Percentiles rank a stretch among this genome's conserved stretches.
These are phyloP conservation scores for Magnusiomyces suaveolens DNA, from an alignment of 1,139 yeast species.

Conservation along the genomic window DNA sequence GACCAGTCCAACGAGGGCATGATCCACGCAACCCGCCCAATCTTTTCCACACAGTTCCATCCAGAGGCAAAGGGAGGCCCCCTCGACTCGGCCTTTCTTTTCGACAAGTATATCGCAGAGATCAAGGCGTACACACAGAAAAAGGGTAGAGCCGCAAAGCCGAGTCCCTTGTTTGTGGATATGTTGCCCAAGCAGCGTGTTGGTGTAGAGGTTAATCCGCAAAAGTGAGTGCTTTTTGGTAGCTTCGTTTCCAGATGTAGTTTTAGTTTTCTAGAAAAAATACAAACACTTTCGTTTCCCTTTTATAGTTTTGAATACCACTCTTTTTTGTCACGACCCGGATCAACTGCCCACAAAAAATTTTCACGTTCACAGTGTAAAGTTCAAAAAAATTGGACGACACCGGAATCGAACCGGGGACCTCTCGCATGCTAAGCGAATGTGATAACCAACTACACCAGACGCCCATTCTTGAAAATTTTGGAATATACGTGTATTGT, in stretches of 20 bases:
- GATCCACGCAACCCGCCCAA: slow-evolving; percentile 77
- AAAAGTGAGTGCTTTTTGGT: too few relatives aligned
- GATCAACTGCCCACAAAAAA: too few relatives aligned
- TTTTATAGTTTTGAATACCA: too few relatives aligned
- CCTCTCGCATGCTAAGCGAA: background rate
- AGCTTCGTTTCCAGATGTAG: too few relatives aligned
- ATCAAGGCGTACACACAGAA: slow-evolving; percentile 48
- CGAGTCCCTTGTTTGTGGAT: slow-evolving; percentile 58
- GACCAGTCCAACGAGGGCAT: slow-evolving; percentile 96
- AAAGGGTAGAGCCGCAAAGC: slow-evolving; percentile 37
- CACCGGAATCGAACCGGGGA: slow-evolving; percentile 10
- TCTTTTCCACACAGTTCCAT: slow-evolving; percentile 94
- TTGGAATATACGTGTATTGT: too few relatives aligned
- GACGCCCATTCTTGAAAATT: slow-evolving; percentile 6
- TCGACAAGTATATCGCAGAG: slow-evolving; percentile 76
- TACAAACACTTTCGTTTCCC: too few relatives aligned
- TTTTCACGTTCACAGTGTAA: too few relatives aligned
- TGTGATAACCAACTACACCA: slow-evolving; percentile 13
- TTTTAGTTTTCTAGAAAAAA: too few relatives aligned
- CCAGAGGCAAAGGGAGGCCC: slow-evolving; percentile 99
- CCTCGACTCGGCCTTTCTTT: slow-evolving; percentile 77
- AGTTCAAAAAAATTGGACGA: slow-evolving; percentile 8
- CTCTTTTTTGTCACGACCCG: too few relatives aligned
- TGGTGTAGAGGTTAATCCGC: slow-evolving; percentile 34
- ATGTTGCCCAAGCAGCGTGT: slow-evolving; percentile 83